These are phyloP conservation scores for Arxiozyma bovina DNA, from an alignment of 1,139 yeast genomes.

Conservation along the genomic window DNA sequence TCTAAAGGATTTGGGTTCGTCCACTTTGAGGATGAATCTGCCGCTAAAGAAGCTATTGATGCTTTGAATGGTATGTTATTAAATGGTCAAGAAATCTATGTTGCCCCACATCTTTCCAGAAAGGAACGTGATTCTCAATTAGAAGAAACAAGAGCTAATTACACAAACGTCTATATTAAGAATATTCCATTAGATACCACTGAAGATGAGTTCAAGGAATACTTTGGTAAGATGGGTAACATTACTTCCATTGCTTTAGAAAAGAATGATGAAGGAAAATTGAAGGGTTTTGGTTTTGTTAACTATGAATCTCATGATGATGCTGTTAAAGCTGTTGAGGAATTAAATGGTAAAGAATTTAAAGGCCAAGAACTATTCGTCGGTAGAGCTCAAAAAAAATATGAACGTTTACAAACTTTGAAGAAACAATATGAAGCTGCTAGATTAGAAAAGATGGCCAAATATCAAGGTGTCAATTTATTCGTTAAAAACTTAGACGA, in stretches of 20 bases:
- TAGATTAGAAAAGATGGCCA: conserved; percentile 84
- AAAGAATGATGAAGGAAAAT: conserved; percentile 78
- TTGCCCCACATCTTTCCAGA: conserved; percentile 88
- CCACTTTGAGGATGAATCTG: conserved; percentile 88
- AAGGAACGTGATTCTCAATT: conserved; percentile 93
- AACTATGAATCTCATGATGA: conserved; percentile 81
- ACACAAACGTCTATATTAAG: conserved; percentile 92
- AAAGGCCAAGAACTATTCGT: conserved; percentile 83
- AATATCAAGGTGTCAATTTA: conserved; percentile 96
- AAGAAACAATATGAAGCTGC: conserved; percentile 91
- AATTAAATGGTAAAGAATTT: conserved; percentile 77
- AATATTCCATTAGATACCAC: conserved; percentile 68
- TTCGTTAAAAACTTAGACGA: conserved; percentile 96
- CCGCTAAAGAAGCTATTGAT: conserved; percentile 93
- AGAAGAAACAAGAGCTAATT: conserved; percentile 86
- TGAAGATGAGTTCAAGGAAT: conserved; percentile 63
- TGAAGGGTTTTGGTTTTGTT: conserved; percentile 94
- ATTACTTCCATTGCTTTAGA: conserved; percentile 82
- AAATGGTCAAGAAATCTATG: conserved; percentile 93
- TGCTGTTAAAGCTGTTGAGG: conserved; percentile 89
- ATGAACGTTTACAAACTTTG: conserved; percentile 95
- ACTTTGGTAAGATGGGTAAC: conserved; percentile 68
- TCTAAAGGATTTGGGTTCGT: conserved; percentile 98
- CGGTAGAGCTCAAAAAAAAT: conserved; percentile 98
- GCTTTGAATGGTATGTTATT: conserved; percentile 97